Percentiles rank a stretch among this genome's conserved stretches.
Conservation (phyloP, 2,329 filamentous ascomycete species). For the Curvularia hawaiiensis region DNA sequence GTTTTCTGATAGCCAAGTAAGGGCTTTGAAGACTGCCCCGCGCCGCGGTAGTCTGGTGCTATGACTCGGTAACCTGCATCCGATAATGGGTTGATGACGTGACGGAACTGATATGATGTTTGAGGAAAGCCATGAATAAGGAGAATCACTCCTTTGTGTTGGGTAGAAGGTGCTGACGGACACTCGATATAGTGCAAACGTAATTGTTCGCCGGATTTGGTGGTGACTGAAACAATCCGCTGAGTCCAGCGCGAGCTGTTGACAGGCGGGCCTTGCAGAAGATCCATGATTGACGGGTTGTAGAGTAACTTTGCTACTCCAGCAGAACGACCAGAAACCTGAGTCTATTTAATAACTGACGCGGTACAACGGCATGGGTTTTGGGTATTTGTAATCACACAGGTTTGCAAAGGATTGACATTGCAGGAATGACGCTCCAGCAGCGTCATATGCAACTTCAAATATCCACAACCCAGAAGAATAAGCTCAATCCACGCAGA, state of each 20-base stretch:
- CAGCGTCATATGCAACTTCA: conserved; percentile 1
- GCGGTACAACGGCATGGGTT: no score
- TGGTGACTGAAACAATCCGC: conserved; percentile 1
- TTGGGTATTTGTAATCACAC: background rate
- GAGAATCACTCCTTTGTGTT: conserved; percentile 34
- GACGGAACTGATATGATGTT: conserved; percentile 51
- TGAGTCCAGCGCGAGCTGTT: conserved; percentile 4
- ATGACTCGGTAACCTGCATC: conserved; percentile 50
- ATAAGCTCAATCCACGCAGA: background rate
- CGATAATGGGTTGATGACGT: conserved; percentile 35
- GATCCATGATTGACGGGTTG: background rate
- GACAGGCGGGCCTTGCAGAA: background rate
- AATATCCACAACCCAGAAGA: background rate
- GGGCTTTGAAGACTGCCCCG: conserved; percentile 47
- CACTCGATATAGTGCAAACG: conserved; percentile 1
- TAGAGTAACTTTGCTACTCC: background rate
- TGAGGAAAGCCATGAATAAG: conserved; percentile 57
- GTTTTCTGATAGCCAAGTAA: conserved; percentile 49
- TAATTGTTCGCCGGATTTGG: background rate
- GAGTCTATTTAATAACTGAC: background rate
- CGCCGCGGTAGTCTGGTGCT: conserved; percentile 50
- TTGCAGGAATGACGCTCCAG: conserved; percentile 2
- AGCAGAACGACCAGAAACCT: background rate
- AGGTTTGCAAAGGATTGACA: background rate
- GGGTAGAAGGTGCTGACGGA: background rate